These are phyloP conservation scores for Microcos paniculata DNA, from an alignment of 345 rosid genomes.

Conservation along the genomic window DNA sequence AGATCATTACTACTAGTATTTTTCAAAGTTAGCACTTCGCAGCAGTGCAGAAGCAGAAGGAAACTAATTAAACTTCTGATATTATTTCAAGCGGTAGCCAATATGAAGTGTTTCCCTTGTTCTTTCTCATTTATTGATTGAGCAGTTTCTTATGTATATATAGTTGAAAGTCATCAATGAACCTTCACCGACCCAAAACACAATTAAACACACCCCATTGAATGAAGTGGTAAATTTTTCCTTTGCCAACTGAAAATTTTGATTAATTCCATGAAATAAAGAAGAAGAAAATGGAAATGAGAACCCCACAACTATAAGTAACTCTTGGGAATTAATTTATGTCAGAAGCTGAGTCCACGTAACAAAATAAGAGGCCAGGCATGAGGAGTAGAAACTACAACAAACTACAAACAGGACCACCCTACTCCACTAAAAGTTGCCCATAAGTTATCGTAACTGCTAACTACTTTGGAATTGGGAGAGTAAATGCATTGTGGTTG, in stretches of 20 bases:
- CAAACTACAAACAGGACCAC: not conserved
- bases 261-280: not conserved
- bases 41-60: conserved; percentile 3
- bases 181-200: not conserved
- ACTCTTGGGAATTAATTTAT: not conserved
- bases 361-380: not conserved
- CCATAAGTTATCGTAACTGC: conserved; percentile 18
- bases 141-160: not conserved
- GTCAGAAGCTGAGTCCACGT: not conserved
- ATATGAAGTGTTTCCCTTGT: not conserved
- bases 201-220: not conserved
- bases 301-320: not conserved
- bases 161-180: conserved; percentile 14
- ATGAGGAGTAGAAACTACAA: not conserved
- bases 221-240: not conserved
- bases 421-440: not conserved
- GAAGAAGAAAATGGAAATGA: not conserved
- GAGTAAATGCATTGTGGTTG: conserved; percentile 36
- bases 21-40: not conserved
- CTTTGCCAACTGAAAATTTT: not conserved
- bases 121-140: not conserved
- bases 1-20: not conserved
- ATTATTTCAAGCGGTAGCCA: not conserved
- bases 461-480: conserved; percentile 33
- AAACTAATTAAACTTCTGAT: not conserved